Evolutionary conservation across 106 monocot genomes (phyloP).

Genomic region (Platanthera zijinensis): DNA sequence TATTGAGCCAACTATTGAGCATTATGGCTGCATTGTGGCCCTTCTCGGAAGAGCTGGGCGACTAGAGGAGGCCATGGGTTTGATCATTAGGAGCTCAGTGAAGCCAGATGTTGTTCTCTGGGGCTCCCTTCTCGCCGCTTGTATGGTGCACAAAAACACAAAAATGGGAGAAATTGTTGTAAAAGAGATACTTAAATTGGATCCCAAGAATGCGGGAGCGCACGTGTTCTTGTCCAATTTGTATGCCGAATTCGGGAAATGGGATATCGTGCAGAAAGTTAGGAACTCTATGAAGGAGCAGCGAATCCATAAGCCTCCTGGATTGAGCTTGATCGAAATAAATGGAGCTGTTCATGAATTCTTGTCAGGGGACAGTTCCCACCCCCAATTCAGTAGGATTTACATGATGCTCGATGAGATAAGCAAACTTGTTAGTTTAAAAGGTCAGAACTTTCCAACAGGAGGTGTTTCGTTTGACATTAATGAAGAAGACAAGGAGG

Average conservation of each 20-base stretch:
- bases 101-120: constrained; percentile 40
- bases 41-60: constrained; percentile 47
- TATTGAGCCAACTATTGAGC: constrained; percentile 43
- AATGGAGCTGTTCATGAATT: constrained; percentile 41
- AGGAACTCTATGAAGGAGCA: constrained; percentile 47
- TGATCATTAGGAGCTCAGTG: constrained; percentile 43
- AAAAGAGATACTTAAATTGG: constrained; percentile 47
- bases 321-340: constrained; percentile 64
- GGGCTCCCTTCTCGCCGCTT: constrained; percentile 61
- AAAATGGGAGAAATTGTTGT: constrained; percentile 44
- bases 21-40: constrained; percentile 80
- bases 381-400: constrained; percentile 29
- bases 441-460: constrained; percentile 18
- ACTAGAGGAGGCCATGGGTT: constrained; percentile 39
- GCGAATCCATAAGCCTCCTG: constrained; percentile 40
- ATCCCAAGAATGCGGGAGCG: constrained; percentile 52
- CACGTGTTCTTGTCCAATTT: constrained; percentile 64
- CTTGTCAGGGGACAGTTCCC: constrained; percentile 32
- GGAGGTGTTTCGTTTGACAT: constrained; percentile 13
- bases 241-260: constrained; percentile 44
- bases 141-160: constrained; percentile 31
- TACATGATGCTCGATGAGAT: constrained; percentile 15
- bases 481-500: constrained; percentile 18
- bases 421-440: constrained; percentile 10
- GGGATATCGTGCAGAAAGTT: constrained; percentile 36